Conservation (phyloP, 352 stramenopile species). For the Albugo laibachii region DNA sequence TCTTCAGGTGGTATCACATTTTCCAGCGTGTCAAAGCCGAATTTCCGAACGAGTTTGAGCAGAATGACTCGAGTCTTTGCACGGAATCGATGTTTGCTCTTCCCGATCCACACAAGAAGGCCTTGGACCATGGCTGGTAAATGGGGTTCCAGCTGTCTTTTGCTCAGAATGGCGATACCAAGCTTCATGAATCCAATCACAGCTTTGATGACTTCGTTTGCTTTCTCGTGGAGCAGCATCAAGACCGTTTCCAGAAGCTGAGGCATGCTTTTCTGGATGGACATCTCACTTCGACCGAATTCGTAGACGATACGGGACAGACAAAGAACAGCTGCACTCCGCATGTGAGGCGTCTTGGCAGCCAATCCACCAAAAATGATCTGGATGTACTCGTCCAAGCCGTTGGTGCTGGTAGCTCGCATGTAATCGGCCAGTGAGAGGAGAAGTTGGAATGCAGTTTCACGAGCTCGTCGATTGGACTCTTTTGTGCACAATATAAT, state of each 20-base stretch:
- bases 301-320: slow-evolving; percentile 90
- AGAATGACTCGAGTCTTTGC: slow-evolving; percentile 91
- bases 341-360: slow-evolving; percentile 89
- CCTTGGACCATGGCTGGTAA: slow-evolving; percentile 84
- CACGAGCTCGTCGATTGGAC: slow-evolving; percentile 86
- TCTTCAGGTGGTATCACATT: slow-evolving; percentile 81
- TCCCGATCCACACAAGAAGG: slow-evolving; percentile 84
- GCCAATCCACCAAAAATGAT: slow-evolving; percentile 86
- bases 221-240: slow-evolving; percentile 85
- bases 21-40: slow-evolving; percentile 83
- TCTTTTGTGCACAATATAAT: slow-evolving; percentile 95
- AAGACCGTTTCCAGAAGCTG: slow-evolving; percentile 84
- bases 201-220: slow-evolving; percentile 91
- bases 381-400: slow-evolving; percentile 80
- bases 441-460: slow-evolving; percentile 71
- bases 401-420: slow-evolving; percentile 31
- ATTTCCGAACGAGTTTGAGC: slow-evolving; percentile 89
- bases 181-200: slow-evolving; percentile 94
- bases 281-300: slow-evolving; percentile 59
- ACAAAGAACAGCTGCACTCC: slow-evolving; percentile 87
- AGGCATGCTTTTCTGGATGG: slow-evolving; percentile 59
- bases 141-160: slow-evolving; percentile 78
- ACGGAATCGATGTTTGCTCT: slow-evolving; percentile 90
- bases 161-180: slow-evolving; percentile 78
- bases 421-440: slow-evolving; percentile 69